A percentile compares a stretch with the other conserved stretches of the same genome.
Conservation (phyloP, 2,329 filamentous ascomycete genomes). For the Sphaerulina populicola region DNA sequence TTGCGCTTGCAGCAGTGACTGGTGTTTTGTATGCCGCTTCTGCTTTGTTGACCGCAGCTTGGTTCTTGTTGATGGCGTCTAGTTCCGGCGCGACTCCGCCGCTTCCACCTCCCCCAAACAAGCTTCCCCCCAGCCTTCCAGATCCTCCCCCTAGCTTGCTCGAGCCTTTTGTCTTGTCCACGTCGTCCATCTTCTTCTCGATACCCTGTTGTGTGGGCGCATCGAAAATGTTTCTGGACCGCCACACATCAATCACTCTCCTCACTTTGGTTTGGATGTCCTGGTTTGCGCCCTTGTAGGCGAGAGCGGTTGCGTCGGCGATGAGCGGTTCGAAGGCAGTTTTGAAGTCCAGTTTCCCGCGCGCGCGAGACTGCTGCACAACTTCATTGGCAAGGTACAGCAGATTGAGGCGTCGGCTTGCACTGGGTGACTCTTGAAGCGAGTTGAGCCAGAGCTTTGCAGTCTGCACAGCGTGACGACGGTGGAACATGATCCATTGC, state of each 20-base stretch:
- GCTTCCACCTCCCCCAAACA: conserved; percentile 53
- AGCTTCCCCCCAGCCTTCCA: conserved; percentile 53
- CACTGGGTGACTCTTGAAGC: conserved; percentile 71
- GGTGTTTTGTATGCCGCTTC: conserved; percentile 59
- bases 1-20: conserved; percentile 62
- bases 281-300: conserved; percentile 78
- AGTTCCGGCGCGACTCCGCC: conserved; percentile 66
- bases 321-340: conserved; percentile 86
- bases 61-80: conserved; percentile 61
- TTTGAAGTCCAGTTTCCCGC: conserved; percentile 86
- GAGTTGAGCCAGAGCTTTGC: conserved; percentile 86
- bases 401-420: conserved; percentile 77
- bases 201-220: conserved; percentile 68
- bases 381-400: conserved; percentile 97
- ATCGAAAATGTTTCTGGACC: conserved; percentile 77
- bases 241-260: conserved; percentile 91
- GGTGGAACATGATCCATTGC: conserved; percentile 99
- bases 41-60: conserved; percentile 66
- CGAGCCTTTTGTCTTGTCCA: conserved; percentile 43
- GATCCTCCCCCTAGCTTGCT: conserved; percentile 21
- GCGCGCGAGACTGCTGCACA: conserved; percentile 87
- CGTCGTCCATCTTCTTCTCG: conserved; percentile 64
- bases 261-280: conserved; percentile 83
- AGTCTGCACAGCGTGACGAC: conserved; percentile 84
- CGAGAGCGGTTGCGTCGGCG: conserved; percentile 78